Evolutionary conservation across 2,329 filamentous ascomycete genomes (phyloP).

Genomic region (Corynespora cassiicola): DNA sequence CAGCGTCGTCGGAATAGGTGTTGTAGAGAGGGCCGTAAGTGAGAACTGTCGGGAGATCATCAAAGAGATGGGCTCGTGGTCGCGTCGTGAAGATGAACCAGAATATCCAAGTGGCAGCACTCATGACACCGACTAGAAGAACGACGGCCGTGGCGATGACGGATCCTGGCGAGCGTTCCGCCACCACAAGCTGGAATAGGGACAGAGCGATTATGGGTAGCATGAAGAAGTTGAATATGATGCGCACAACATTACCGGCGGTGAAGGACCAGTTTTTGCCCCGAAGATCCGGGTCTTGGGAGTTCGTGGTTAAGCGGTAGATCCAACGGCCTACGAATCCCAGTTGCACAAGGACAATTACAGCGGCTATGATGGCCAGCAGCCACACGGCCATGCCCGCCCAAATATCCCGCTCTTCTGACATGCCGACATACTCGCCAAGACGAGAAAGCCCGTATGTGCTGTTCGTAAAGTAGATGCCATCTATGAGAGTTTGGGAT

Average conservation of each 20-base stretch:
- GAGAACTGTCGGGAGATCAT: constrained; percentile 88
- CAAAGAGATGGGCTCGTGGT: constrained; percentile 87
- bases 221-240: constrained; percentile 92
- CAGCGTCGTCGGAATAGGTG: constrained; percentile 92
- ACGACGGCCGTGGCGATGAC: constrained; percentile 78
- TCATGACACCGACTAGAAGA: constrained; percentile 74
- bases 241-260: constrained; percentile 66
- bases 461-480: constrained; percentile 82
- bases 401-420: constrained; percentile 81
- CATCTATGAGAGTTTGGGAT: constrained; percentile 75
- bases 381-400: constrained; percentile 93
- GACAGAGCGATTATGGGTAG: constrained; percentile 86
- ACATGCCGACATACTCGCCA: constrained; percentile 84
- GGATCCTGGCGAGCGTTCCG: constrained; percentile 69
- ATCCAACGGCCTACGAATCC: constrained; percentile 81
- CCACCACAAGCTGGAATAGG: constrained; percentile 87
- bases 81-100: constrained; percentile 80
- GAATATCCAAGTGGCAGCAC: constrained; percentile 79
- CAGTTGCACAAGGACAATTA: constrained; percentile 74
- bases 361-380: constrained; percentile 73
- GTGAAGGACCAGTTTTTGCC: constrained; percentile 90
- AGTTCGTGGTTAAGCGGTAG: constrained; percentile 72
- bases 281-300: constrained; percentile 83
- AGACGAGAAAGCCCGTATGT: constrained; percentile 80
- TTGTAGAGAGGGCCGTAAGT: constrained; percentile 95